These are phyloP conservation scores for Podaxis carcinomalis DNA, from an alignment of 768 basidiomycete species.

Conservation along the genomic window DNA sequence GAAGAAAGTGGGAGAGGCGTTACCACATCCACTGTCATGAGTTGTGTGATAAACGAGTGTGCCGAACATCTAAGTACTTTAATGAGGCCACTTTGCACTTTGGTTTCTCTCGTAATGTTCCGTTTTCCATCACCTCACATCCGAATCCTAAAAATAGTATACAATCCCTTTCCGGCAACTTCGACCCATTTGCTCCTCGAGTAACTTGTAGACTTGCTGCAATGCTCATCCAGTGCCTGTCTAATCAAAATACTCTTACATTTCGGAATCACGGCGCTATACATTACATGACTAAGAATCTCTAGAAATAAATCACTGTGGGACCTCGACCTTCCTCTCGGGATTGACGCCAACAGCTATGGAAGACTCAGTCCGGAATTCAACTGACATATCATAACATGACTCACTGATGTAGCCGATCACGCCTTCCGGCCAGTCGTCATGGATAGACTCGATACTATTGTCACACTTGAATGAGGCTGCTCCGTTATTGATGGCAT, in stretches of 20 bases:
- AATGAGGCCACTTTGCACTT: constrained; percentile 10
- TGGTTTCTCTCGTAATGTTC: neutral
- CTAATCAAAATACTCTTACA: neutral
- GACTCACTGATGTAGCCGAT: constrained; percentile 24
- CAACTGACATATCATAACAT: neutral
- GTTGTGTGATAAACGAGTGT: neutral
- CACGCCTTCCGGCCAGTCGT: constrained; percentile 27
- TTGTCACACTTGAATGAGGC: constrained; percentile 2
- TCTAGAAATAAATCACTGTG: neutral
- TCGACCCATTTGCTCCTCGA: neutral
- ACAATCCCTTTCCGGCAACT: neutral
- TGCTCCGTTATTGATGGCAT: neutral
- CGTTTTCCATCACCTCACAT: neutral
- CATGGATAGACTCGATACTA: constrained; percentile 21
- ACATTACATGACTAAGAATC: neutral
- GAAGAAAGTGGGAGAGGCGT: neutral
- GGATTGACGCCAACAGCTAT: constrained; percentile 25
- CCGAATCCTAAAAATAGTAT: neutral
- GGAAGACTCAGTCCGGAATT: neutral
- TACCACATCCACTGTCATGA: neutral
- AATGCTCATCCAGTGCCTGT: neutral
- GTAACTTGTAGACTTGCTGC: neutral
- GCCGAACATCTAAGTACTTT: neutral
- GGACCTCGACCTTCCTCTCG: constrained; percentile 10
- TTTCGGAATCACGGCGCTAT: neutral